Conservation (phyloP, 352 stramenopile species). For the Globisporangium nunn region DNA sequence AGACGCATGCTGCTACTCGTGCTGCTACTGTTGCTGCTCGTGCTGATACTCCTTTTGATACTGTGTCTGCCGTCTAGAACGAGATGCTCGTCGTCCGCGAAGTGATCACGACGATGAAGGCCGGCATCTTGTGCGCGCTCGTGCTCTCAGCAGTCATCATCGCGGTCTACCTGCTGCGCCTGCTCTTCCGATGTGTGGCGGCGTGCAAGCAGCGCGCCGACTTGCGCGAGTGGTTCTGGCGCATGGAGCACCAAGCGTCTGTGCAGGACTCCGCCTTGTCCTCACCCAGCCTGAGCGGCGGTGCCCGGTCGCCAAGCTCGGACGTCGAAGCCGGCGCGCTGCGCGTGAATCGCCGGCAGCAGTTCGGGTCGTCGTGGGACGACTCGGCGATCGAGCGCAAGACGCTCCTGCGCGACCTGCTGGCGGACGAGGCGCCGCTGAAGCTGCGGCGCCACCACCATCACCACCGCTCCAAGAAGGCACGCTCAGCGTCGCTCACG, state of each 20-base stretch:
- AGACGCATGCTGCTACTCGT: not conserved
- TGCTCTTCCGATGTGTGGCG: conserved; percentile 62
- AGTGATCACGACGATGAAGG: conserved; percentile 86
- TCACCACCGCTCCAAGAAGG: conserved; percentile 26
- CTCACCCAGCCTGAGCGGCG: not conserved
- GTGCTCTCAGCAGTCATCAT: conserved; percentile 67
- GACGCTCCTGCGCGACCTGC: conserved; percentile 59
- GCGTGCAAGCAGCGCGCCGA: conserved; percentile 68
- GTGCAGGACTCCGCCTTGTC: conserved; percentile 11
- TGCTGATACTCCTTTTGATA: too few relatives aligned
- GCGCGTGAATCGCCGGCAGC: conserved; percentile 61
- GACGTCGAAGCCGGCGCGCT: conserved; percentile 22
- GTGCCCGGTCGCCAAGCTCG: not conserved
- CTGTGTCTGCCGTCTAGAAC: conserved; percentile 22
- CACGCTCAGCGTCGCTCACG: conserved; percentile 10
- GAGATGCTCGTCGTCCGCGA: conserved; percentile 74
- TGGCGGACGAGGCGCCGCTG: conserved; percentile 20
- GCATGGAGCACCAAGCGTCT: conserved; percentile 28
- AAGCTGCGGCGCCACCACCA: conserved; percentile 28
- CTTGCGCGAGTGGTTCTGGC: conserved; percentile 73
- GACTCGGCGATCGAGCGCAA: conserved; percentile 75
- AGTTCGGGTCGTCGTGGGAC: conserved; percentile 75
- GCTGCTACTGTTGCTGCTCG: too few relatives aligned
- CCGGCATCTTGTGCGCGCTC: conserved; percentile 67
- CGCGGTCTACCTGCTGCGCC: conserved; percentile 57